Evolutionary conservation across 2,329 filamentous ascomycete genomes (phyloP).

Genomic region (Phialophora macrospora): DNA sequence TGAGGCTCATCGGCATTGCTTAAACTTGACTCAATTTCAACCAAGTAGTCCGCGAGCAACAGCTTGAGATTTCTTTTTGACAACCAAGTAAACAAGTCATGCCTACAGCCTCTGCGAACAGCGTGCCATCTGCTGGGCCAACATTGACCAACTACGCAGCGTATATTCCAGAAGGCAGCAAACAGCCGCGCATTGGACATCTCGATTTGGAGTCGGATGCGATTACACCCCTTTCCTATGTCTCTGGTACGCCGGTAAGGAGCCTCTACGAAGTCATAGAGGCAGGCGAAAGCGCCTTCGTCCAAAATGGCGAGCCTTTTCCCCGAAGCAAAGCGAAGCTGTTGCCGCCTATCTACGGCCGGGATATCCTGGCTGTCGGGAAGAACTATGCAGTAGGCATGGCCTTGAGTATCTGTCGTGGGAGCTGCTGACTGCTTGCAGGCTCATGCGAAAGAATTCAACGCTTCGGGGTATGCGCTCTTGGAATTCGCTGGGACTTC

Average conservation of each 20-base stretch:
- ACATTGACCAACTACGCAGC: constrained; percentile 26
- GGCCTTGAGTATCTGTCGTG: constrained; percentile 12
- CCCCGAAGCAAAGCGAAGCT: constrained; percentile 46
- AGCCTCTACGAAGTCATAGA: constrained; percentile 60
- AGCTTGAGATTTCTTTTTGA: not conserved
- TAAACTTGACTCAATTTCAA: not conserved
- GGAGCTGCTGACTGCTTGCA: constrained; percentile 3
- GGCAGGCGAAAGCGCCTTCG: constrained; percentile 49
- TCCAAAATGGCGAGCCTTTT: constrained; percentile 44
- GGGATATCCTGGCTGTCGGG: constrained; percentile 38
- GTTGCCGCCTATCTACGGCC: constrained; percentile 42
- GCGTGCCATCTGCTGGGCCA: not conserved
- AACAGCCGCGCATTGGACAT: constrained; percentile 48
- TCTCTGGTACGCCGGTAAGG: constrained; percentile 54
- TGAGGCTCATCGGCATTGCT: not conserved
- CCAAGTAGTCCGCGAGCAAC: not conserved
- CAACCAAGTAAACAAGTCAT: not conserved
- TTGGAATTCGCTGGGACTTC: no score
- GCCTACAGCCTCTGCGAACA: not conserved
- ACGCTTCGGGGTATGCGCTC: constrained; percentile 58
- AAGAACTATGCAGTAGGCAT: constrained; percentile 60
- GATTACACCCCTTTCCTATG: constrained; percentile 54
- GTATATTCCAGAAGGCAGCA: constrained; percentile 16
- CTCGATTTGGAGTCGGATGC: constrained; percentile 45
- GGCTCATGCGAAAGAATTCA: constrained; percentile 64